Percentiles rank a stretch among this genome's conserved stretches.
These are phyloP conservation scores for Climacium dendroides DNA, from an alignment of 225 moss, liverwort and hornwort genomes.

Conservation along the genomic window DNA sequence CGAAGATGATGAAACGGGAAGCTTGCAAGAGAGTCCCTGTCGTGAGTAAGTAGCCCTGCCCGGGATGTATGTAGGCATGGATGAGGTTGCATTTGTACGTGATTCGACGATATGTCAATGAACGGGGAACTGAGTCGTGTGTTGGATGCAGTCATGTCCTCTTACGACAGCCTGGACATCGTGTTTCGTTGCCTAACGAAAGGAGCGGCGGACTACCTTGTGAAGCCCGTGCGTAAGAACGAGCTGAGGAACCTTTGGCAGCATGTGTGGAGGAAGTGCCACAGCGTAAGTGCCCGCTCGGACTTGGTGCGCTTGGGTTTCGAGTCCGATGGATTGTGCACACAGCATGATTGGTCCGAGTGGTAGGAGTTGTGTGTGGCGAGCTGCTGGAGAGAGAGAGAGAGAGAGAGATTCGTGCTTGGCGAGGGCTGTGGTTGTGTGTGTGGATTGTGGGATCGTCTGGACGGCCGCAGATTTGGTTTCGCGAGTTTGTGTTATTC, in stretches of 20 bases:
- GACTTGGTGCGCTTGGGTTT: neutral
- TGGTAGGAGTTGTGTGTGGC: neutral
- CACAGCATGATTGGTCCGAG: neutral
- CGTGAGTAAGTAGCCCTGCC: slow-evolving; percentile 48
- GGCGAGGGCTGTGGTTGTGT: neutral
- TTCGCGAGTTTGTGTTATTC: neutral
- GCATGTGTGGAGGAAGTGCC: slow-evolving; percentile 85
- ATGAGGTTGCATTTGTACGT: neutral
- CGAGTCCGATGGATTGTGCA: neutral
- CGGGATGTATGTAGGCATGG: neutral
- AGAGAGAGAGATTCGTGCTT: neutral
- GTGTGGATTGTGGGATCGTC: neutral
- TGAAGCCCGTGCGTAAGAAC: slow-evolving; percentile 92
- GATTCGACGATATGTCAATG: neutral
- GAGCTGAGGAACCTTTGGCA: slow-evolving; percentile 96
- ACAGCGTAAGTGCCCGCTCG: slow-evolving; percentile 50
- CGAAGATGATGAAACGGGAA: slow-evolving; percentile 76
- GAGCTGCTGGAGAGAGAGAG: neutral
- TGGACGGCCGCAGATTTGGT: neutral
- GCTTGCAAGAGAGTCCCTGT: slow-evolving; percentile 70
- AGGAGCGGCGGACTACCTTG: slow-evolving; percentile 88
- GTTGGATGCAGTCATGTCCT: slow-evolving; percentile 82
- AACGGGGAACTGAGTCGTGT: neutral
- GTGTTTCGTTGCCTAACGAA: slow-evolving; percentile 84
- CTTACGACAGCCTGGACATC: slow-evolving; percentile 85